Conservation (phyloP, 345 rosid genomes). For the Bruguiera parviflora region DNA sequence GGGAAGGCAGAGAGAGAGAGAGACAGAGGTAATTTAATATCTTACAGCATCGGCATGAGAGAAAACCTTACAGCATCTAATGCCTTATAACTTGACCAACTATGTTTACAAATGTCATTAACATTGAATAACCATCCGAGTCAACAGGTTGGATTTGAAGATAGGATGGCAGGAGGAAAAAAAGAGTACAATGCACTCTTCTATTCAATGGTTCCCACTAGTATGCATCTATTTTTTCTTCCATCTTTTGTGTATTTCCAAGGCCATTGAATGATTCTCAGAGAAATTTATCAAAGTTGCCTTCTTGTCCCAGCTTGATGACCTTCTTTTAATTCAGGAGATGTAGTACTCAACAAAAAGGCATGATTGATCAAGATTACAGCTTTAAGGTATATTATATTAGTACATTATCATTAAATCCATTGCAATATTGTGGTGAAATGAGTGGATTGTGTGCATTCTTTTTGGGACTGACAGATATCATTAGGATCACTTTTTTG, state of each 20-base stretch:
- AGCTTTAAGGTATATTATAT: conserved; percentile 64
- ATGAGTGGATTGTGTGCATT: neutral
- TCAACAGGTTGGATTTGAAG: conserved; percentile 80
- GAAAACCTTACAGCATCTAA: too few relatives aligned
- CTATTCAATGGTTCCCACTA: conserved; percentile 86
- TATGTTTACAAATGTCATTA: too few relatives aligned
- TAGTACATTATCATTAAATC: neutral
- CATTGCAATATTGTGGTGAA: neutral
- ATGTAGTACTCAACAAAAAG: conserved; percentile 90
- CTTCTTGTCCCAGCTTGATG: neutral
- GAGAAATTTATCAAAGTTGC: neutral
- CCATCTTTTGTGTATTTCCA: neutral
- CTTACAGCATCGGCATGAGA: too few relatives aligned
- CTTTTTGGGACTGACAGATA: neutral
- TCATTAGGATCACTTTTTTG: too few relatives aligned
- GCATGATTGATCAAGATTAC: conserved; percentile 93
- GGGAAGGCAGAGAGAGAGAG: too few relatives aligned
- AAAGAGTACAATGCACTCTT: conserved; percentile 95
- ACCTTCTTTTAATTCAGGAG: conserved; percentile 41
- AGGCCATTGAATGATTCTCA: neutral
- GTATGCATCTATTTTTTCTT: conserved; percentile 17
- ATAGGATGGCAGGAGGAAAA: conserved; percentile 96
- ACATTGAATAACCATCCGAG: neutral
- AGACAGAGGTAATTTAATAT: too few relatives aligned
- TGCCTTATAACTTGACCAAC: too few relatives aligned